Conservation (phyloP, 139 green algal species). For the Chlamydomonas asymmetrica region DNA sequence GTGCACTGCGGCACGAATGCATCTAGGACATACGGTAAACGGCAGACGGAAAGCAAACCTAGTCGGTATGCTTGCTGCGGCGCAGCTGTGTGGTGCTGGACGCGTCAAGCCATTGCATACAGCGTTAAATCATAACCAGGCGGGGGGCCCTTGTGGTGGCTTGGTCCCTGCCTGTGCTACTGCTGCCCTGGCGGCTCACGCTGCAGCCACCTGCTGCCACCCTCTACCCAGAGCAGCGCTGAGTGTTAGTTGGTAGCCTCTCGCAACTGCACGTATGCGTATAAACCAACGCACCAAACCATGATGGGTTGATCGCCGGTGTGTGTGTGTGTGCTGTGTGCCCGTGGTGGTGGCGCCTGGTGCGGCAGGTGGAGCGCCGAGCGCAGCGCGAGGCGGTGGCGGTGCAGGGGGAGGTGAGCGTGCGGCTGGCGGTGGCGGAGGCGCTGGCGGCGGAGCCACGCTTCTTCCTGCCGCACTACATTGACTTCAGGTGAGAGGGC, state of each 20-base stretch:
- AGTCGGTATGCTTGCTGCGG: too few species aligned
- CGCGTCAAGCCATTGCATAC: too few species aligned
- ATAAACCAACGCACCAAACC: not conserved
- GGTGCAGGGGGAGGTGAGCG: constrained; percentile 10
- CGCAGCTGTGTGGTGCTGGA: too few species aligned
- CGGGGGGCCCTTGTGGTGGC: too few species aligned
- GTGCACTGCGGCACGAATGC: too few species aligned
- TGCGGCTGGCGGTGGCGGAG: not conserved
- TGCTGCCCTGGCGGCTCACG: too few species aligned
- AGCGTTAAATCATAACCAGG: too few species aligned
- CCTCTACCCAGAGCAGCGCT: not conserved
- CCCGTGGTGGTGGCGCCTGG: constrained; percentile 1
- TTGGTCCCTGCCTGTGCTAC: too few species aligned
- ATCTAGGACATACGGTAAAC: too few species aligned
- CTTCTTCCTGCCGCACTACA: constrained; percentile 92
- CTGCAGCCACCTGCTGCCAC: too few species aligned
- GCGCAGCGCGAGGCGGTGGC: not conserved
- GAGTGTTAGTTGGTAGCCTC: not conserved
- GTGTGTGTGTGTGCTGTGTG: not conserved
- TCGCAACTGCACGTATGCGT: not conserved
- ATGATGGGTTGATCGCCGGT: not conserved
- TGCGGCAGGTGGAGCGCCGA: not conserved
- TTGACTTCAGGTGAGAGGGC: constrained; percentile 81
- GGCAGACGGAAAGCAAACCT: too few species aligned
- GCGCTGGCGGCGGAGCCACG: not conserved